Conservation (phyloP, 441 rosid genomes). For the Populus hybrid region DNA sequence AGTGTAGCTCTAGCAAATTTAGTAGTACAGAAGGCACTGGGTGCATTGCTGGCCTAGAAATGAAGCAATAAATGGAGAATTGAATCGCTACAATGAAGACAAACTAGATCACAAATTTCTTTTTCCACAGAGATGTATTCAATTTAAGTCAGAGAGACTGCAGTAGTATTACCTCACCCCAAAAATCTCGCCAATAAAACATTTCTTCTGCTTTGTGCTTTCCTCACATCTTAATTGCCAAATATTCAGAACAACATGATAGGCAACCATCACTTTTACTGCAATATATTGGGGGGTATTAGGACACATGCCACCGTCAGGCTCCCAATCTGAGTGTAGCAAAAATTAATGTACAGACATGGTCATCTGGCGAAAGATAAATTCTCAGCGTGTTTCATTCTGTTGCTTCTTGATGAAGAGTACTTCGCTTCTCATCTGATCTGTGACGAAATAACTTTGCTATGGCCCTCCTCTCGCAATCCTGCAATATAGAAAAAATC, state of each 20-base stretch:
- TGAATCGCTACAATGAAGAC: conserved; percentile 19
- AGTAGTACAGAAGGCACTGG: conserved; percentile 18
- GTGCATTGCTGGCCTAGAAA: conserved; percentile 15
- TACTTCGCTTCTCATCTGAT: conserved; percentile 63
- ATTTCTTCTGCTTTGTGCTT: conserved; percentile 5
- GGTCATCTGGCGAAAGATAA: conserved; percentile 7
- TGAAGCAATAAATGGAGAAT: conserved; percentile 29
- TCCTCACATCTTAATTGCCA: neutral
- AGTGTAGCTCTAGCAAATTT: conserved; percentile 7
- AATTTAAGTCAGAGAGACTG: neutral
- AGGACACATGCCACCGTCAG: conserved; percentile 14
- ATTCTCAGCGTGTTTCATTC: conserved; percentile 26
- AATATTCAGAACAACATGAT: neutral
- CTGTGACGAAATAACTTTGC: conserved; percentile 85
- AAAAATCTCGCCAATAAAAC: neutral
- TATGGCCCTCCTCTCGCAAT: conserved; percentile 86
- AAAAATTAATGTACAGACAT: conserved; percentile 24
- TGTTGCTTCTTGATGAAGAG: conserved; percentile 38
- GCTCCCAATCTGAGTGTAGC: conserved; percentile 13
- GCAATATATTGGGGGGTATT: conserved; percentile 14
- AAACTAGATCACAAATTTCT: conserved; percentile 9
- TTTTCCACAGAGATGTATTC: conserved; percentile 8
- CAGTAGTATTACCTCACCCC: conserved; percentile 17
- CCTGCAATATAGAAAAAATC: conserved; percentile 45
- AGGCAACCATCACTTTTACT: neutral